Conservation (phyloP, 331 rosid genomes). For the Spiraea crenata region DNA sequence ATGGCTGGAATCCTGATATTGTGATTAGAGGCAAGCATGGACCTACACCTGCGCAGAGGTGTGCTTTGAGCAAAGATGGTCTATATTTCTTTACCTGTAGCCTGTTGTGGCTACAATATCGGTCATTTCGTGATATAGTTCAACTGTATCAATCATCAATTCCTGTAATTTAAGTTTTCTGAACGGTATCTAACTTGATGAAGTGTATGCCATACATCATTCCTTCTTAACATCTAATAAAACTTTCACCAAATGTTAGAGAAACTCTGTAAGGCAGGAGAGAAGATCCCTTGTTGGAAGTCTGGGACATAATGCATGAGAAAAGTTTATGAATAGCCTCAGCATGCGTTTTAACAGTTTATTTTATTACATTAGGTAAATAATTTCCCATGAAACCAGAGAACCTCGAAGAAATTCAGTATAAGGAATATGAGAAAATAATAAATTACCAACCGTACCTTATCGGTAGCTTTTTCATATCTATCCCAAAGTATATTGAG, state of each 20-base stretch:
- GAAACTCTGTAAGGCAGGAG: background rate
- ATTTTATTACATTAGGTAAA: constrained; percentile 5
- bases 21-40: too few species aligned
- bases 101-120: background rate
- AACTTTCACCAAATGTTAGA: background rate
- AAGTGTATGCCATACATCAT: background rate
- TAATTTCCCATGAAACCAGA: constrained; percentile 12
- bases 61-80: background rate
- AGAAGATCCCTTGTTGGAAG: background rate
- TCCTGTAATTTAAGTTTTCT: background rate
- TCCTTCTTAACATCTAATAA: background rate
- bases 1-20: too few species aligned
- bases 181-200: background rate
- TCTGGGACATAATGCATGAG: background rate
- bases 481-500: constrained; percentile 79
- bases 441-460: constrained; percentile 55
- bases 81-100: background rate
- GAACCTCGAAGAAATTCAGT: constrained; percentile 18
- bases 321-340: background rate
- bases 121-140: background rate
- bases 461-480: constrained; percentile 61
- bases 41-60: too few species aligned
- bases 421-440: background rate
- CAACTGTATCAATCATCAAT: background rate
- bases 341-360: background rate